A percentile compares a stretch with the other conserved stretches of the same genome.
Evolutionary conservation across 768 basidiomycete genomes (phyloP).

Genomic region (Neoboletus magnificus): DNA sequence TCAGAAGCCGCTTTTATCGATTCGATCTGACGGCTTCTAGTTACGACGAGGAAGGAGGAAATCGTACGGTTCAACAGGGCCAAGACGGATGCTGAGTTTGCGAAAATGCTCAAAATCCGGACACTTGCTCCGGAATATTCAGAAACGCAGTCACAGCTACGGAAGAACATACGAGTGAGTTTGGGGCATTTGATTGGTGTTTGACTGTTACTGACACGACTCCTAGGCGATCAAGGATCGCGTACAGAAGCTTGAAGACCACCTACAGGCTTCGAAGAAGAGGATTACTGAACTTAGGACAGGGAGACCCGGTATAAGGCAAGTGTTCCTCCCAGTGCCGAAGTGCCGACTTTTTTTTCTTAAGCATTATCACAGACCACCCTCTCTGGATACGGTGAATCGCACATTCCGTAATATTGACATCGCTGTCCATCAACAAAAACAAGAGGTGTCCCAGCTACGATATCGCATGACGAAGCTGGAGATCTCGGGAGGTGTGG

Average conservation of each 20-base stretch:
- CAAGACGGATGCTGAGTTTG: constrained; percentile 73
- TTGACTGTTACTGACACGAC: constrained; percentile 4
- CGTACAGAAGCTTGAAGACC: constrained; percentile 75
- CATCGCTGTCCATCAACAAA: constrained; percentile 60
- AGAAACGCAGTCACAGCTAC: constrained; percentile 75
- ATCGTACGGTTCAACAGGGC: constrained; percentile 77
- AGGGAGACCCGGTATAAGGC: constrained; percentile 64
- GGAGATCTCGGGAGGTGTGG: constrained; percentile 32
- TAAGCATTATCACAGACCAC: constrained; percentile 51
- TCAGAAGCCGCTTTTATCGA: neutral
- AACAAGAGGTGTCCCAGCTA: constrained; percentile 49
- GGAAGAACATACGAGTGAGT: constrained; percentile 68
- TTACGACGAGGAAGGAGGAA: constrained; percentile 79
- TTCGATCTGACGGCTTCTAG: constrained; percentile 37
- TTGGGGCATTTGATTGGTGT: neutral
- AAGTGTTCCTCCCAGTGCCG: constrained; percentile 18
- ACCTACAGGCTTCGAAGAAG: constrained; percentile 67
- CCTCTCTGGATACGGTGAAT: constrained; percentile 79
- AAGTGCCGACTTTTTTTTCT: neutral
- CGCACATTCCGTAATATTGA: constrained; percentile 86
- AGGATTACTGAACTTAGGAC: constrained; percentile 58
- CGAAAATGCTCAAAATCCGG: constrained; percentile 66
- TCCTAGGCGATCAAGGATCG: constrained; percentile 64
- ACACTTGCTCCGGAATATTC: constrained; percentile 88
- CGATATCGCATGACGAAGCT: constrained; percentile 52